Evolutionary conservation across 2,329 filamentous ascomycete genomes (phyloP), one percentile per base, ranked within the genome.

Genomic region (Botrytis sinoallii): DNA sequence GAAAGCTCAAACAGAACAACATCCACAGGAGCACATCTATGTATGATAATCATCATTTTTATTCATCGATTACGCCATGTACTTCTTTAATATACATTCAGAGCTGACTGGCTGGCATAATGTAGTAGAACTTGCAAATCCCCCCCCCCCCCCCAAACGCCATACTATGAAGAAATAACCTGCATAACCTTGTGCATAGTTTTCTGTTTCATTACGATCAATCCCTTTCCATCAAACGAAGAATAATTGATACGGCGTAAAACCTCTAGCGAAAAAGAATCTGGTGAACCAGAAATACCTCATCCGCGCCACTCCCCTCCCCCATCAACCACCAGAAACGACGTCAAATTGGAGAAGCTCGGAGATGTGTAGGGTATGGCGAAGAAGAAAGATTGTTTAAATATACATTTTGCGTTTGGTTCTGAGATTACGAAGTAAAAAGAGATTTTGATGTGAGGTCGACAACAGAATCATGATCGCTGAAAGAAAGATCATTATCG

Each of bases 131-230:
- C 59, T 55, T 61, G 44, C 42, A 59, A 70, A 35, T 44, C 55
- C 63, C 74, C 4, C 71, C 69, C 42, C 38, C 55, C 63, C 74
- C 4, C 71, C 69, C 14, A 46, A 75, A 76, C 76, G 75, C 75
- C 76, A 72, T 70, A 72, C 63, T 38, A 42, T 38, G 63, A 70
- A 59, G 59, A 65, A n/a, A 70, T 20, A 59, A 48, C 46, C n/a
- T 52, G 64, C 73, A 69, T 52, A 59, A 42, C 71, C 71, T 70
- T 75, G 65, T 70, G 73, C 71, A 66, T 20, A 35, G 32, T 42
- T n/a, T 73, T 74, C 72, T 64, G 71, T 71, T 66, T 70, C 72
- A 29, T 77, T 72, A 57, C n/a, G 2, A 29, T 40, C 42, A 55
- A 61, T 40, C 44, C 46, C 59, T 44, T 40, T 14, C 35, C 44